Evolutionary conservation across 2,329 filamentous ascomycete species (phyloP), one percentile per base, ranked within the genome.

Genomic region (Incumbomyces delicatus): DNA sequence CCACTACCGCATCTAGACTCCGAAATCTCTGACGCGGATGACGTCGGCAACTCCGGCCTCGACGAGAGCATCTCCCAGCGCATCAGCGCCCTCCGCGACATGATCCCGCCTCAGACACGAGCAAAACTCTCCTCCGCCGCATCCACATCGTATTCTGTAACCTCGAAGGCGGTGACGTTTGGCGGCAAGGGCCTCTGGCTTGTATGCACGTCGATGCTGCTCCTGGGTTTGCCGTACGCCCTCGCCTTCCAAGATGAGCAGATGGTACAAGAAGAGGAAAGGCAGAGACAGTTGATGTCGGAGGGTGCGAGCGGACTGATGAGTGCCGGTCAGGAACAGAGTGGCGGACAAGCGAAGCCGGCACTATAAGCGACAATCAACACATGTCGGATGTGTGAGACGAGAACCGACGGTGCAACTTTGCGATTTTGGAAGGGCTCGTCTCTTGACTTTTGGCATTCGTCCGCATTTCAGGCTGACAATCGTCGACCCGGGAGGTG

Each of bases 181-280:
- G 78, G 83, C 59, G 89, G 90, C 58, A 92, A 90, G 73, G 80
- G 85, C 46, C 74, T 94, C 57, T 98, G 88, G 87, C 81, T 95
- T 47, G 72, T 98, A 49, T 87, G 83, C 68, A 95, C 89, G 54
- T 89, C 84, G 52, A 87, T 87, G 50, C 77, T 98, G 62, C 73
- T 98, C 63, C 71, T 96, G 54, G 89, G 88, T 58, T 87, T 96
- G 43, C 92, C 92, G 47, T 96, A 88, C 75, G 89, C 88, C 49
- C 74, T 98, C 57, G 90, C 88, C 49, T 90, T 88, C 64, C 82
- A 85, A 54, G 92, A 98, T 75, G 92, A 98, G 74, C 88, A 95
- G 76, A 87, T 95, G 74, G 81, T 94, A 65, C 76, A 90, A 55
- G 90, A 95, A 74, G 94, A 95, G 87, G 92, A 98, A 80, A 81